Evolutionary conservation across 148 eudicot genomes (phyloP), one percentile per base, ranked within the genome.

Genomic region (Arctostaphylos glauca): DNA sequence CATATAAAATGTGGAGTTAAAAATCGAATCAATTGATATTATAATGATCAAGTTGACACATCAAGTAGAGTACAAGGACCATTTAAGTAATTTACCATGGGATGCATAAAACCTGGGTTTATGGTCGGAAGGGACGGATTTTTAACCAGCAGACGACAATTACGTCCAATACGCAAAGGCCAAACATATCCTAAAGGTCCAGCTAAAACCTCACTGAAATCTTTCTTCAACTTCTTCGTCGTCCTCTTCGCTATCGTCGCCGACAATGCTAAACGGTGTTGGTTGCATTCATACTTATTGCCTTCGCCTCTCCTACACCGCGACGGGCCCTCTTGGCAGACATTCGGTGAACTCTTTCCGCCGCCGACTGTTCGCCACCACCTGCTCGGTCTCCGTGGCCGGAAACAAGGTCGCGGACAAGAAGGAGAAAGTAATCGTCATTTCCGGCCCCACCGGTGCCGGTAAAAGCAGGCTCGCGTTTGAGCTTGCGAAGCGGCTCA

Each of bases 381-480:
- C 50, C 88, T 84, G 41, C 55, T 85, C 82, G 60, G 88, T 86
- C 84, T 77, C 84, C 15, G 83, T 77, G 77, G 50, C 78, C 23
- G 50, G 71, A 31, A 12, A 66, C 43, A 66, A 66, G 67, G 67
- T 2, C 77, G n/a, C 18, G 38, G 44, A 9, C 3, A 87, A 86
- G 62, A 92, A 92, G 76, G 80, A 88, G 84, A 96, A 90, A 78
- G 92, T 96, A 9, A 89, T 94, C 1, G 98, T 96, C 41, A 96
- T 96, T 47, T 92, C 97, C 2, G 99, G 99, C 2, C 99, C 99
- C 62, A 96, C 99, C 49, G 98, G 99, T 13, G 92, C 98, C 80
- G 99, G 99, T 0, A 96, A 96, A 89, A 89, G 94, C 74, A 91
- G 93, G 58, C 92, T 96, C 6, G 95, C 98, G 0, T 80, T 96